Conservation (phyloP, 257 asterid species). For the Solanum piurae region DNA sequence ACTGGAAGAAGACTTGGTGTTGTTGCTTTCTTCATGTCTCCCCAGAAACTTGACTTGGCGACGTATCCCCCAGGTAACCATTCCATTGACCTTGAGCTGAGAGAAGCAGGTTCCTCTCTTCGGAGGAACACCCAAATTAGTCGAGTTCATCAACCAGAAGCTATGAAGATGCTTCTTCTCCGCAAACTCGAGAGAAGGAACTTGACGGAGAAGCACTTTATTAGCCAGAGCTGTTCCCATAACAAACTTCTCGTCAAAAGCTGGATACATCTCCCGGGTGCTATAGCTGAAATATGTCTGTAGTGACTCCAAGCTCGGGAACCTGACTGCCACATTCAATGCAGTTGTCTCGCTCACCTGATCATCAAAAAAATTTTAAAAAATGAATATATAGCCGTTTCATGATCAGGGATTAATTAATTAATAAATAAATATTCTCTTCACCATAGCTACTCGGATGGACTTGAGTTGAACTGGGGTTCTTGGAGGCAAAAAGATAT, state of each 20-base stretch:
- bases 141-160: constrained; percentile 50
- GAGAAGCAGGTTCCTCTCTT: constrained; percentile 38
- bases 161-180: constrained; percentile 37
- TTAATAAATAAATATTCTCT: neutral
- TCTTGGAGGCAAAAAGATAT: constrained; percentile 46
- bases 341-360: constrained; percentile 79
- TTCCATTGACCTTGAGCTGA: constrained; percentile 45
- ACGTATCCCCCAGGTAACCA: constrained; percentile 78
- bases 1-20: constrained; percentile 38
- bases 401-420: neutral
- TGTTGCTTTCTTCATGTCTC: constrained; percentile 39
- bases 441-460: constrained; percentile 67
- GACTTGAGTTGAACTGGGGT: constrained; percentile 66
- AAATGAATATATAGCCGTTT: neutral
- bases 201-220: constrained; percentile 48
- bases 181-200: constrained; percentile 35
- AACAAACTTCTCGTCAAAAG: constrained; percentile 68
- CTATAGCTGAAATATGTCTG: constrained; percentile 50
- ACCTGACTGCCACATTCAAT: constrained; percentile 50
- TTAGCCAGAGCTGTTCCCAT: constrained; percentile 52
- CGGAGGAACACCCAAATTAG: neutral
- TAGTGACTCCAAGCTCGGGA: constrained; percentile 64
- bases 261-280: constrained; percentile 61
- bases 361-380: neutral
- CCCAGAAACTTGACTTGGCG: constrained; percentile 73